Conservation (phyloP, 1,284 basidiomycete genomes). For the Apiotrichum porosum region DNA sequence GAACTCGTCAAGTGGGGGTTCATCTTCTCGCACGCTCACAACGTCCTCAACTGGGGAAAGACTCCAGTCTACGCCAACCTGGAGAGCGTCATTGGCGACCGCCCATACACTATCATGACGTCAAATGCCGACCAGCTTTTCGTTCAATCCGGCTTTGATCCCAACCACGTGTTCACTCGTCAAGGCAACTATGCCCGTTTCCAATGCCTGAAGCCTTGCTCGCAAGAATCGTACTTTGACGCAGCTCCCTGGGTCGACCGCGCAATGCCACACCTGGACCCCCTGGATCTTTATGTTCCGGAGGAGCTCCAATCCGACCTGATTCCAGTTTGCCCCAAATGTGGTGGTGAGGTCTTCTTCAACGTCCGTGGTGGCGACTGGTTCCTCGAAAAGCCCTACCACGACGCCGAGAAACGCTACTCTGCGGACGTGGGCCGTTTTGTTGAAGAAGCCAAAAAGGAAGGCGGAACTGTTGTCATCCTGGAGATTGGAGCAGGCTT, state of each 20-base stretch:
- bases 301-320: not conserved
- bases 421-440: not conserved
- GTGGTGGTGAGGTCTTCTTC: slow-evolving; percentile 12
- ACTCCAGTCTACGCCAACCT: slow-evolving; percentile 10
- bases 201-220: slow-evolving; percentile 10
- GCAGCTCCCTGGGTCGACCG: slow-evolving; percentile 1
- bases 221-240: slow-evolving; percentile 1
- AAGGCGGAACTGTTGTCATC: not conserved
- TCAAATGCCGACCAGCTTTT: slow-evolving; percentile 17
- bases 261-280: slow-evolving; percentile 2
- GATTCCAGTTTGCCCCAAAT: slow-evolving; percentile 8
- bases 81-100: not conserved
- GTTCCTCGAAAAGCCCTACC: slow-evolving; percentile 14
- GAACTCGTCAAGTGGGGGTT: slow-evolving; percentile 14
- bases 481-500: slow-evolving; percentile 11
- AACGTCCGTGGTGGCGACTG: slow-evolving; percentile 12
- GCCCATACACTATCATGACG: slow-evolving; percentile 9
- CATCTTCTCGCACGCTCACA: slow-evolving; percentile 5
- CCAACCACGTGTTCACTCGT: not conserved
- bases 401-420: not conserved
- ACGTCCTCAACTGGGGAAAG: slow-evolving; percentile 2
- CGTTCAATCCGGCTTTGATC: slow-evolving; percentile 7
- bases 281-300: slow-evolving; percentile 6
- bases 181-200: slow-evolving; percentile 11
- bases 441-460: not conserved